phyloP scores from a whole-genome alignment of 1,284 basidiomycete species.

The Ceratobasidium sp. region DNA sequence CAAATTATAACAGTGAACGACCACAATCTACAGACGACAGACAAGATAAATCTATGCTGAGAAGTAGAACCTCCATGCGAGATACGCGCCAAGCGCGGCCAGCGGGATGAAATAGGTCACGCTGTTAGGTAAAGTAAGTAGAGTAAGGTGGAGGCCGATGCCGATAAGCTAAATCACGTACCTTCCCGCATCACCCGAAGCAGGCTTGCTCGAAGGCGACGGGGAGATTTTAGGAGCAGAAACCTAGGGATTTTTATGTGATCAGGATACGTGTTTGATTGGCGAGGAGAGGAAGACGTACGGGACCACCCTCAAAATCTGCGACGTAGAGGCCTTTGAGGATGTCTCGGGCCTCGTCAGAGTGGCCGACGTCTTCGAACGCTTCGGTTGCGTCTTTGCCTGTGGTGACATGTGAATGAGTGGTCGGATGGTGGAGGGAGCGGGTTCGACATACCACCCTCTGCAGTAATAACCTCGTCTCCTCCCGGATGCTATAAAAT shows the following conservation, averaged over 20 bases:
- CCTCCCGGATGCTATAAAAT: constrained; percentile 87
- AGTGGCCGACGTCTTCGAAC: constrained; percentile 99
- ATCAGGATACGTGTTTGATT: constrained; percentile 4
- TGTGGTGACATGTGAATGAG: constrained; percentile 47
- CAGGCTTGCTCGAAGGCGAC: constrained; percentile 50
- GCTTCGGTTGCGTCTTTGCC: constrained; percentile 96
- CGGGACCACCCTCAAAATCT: constrained; percentile 73
- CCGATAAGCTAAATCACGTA: constrained; percentile 48
- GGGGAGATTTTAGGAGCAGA: constrained; percentile 15
- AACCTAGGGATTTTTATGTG: constrained; percentile 27
- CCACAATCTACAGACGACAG: constrained; percentile 22
- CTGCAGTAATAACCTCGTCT: constrained; percentile 94
- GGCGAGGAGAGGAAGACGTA: constrained; percentile 53
- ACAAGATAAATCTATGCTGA: constrained; percentile 19
- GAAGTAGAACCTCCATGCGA: constrained; percentile 77
- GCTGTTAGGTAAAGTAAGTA: constrained; percentile 46
- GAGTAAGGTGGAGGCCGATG: constrained; percentile 39
- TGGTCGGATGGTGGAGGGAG: neutral
- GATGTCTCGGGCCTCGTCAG: constrained; percentile 94
- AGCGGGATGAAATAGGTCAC: constrained; percentile 83
- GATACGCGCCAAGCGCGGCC: constrained; percentile 75
- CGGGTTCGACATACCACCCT: constrained; percentile 73
- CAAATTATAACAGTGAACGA: neutral
- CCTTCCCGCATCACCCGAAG: constrained; percentile 55
- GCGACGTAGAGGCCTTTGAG: constrained; percentile 81